A percentile compares a stretch with the other conserved stretches of the same genome.
Evolutionary conservation across 2,329 filamentous ascomycete species (phyloP).

Genomic region (Aspergillus latus): DNA sequence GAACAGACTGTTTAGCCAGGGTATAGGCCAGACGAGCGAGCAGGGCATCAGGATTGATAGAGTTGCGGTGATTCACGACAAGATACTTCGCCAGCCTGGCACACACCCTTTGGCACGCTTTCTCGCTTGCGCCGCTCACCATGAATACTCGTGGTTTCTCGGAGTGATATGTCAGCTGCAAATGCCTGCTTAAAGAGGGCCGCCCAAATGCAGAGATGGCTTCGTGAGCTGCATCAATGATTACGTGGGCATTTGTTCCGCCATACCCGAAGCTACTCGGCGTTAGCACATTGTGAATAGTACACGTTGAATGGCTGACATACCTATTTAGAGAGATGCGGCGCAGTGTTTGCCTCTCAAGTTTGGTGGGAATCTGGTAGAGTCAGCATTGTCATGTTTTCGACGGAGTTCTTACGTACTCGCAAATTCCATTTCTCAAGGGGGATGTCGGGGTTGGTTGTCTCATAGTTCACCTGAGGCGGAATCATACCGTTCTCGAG

Average conservation of each 20-base stretch:
- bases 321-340: conserved; percentile 11
- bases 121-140: conserved; percentile 8
- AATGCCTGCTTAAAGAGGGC: neutral
- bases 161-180: conserved; percentile 7
- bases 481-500: conserved; percentile 48
- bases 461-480: conserved; percentile 45
- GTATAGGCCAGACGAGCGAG: conserved; percentile 6
- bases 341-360: conserved; percentile 8
- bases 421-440: conserved; percentile 23
- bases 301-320: neutral
- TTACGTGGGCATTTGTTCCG: conserved; percentile 17
- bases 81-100: conserved; percentile 6
- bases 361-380: conserved; percentile 17
- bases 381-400: conserved; percentile 30
- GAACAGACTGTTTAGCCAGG: conserved; percentile 6
- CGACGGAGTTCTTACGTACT: conserved; percentile 12
- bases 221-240: conserved; percentile 7
- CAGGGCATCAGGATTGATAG: conserved; percentile 2
- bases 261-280: conserved; percentile 9
- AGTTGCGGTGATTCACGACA: conserved; percentile 1
- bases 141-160: conserved; percentile 8
- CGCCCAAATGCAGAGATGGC: conserved; percentile 3
- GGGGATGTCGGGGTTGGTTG: conserved; percentile 25
- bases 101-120: conserved; percentile 9
- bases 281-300: neutral